phyloP scores from a whole-genome alignment of 495 filamentous ascomycete species.

The Parathielavia appendiculata region DNA sequence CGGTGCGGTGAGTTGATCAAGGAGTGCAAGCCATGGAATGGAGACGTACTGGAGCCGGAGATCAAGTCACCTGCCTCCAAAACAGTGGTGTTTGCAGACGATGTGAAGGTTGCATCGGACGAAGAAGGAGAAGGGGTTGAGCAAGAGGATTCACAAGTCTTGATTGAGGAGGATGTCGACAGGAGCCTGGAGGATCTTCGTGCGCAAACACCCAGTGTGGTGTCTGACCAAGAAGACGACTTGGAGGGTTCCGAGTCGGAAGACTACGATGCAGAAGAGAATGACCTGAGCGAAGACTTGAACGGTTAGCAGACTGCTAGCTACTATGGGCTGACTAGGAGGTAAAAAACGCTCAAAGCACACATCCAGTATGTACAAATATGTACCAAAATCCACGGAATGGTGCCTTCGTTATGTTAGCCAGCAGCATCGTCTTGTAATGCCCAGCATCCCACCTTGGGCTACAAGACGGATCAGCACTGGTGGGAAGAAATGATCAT shows the following conservation, averaged over 20 bases:
- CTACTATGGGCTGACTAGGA: neutral
- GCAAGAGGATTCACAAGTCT: conserved; percentile 9
- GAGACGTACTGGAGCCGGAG: conserved; percentile 68
- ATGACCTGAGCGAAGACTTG: conserved; percentile 36
- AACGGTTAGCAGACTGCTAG: conserved; percentile 18
- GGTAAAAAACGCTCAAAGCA: neutral
- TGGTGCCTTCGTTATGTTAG: too few relatives aligned
- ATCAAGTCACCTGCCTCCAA: conserved; percentile 51
- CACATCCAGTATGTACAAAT: neutral
- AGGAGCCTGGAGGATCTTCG: conserved; percentile 12
- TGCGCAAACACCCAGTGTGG: conserved; percentile 8
- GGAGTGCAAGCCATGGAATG: conserved; percentile 88
- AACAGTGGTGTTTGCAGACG: conserved; percentile 65
- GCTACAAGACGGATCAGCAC: neutral
- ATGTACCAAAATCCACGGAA: too few relatives aligned
- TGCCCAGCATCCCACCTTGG: neutral
- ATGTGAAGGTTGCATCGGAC: conserved; percentile 32
- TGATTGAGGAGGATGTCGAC: conserved; percentile 14
- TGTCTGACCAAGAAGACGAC: conserved; percentile 18
- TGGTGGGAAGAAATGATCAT: neutral
- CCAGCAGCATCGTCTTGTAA: neutral
- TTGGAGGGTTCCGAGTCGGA: conserved; percentile 36
- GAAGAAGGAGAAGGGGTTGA: neutral
- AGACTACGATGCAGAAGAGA: conserved; percentile 44
- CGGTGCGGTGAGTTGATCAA: conserved; percentile 81